phyloP scores from a whole-genome alignment of 2,329 filamentous ascomycete species.

The Nothopassalora personata region DNA sequence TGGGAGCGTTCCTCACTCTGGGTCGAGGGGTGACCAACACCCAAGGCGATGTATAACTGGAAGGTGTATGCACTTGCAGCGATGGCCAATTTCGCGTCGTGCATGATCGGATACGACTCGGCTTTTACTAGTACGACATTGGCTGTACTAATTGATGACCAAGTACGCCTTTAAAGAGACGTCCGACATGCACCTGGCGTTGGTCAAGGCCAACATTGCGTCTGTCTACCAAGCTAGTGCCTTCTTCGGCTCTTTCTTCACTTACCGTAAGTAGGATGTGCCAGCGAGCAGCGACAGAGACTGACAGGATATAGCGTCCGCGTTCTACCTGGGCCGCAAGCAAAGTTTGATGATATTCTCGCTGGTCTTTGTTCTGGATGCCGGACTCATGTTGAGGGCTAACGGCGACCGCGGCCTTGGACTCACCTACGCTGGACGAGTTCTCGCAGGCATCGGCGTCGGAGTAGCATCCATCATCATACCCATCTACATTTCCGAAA shows the following conservation, averaged over 20 bases:
- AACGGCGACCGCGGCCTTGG: constrained; percentile 57
- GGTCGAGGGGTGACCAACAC: constrained; percentile 47
- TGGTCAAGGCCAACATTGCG: constrained; percentile 70
- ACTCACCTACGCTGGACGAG: constrained; percentile 52
- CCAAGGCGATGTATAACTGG: constrained; percentile 57
- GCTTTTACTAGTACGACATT: constrained; percentile 74
- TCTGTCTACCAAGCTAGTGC: constrained; percentile 77
- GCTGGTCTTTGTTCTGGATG: constrained; percentile 62
- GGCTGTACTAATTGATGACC: constrained; percentile 61
- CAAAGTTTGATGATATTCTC: constrained; percentile 58
- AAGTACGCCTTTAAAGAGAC: constrained; percentile 62
- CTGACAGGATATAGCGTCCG: constrained; percentile 39
- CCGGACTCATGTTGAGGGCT: constrained; percentile 66
- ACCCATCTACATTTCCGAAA: constrained; percentile 57
- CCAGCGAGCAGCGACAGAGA: background rate
- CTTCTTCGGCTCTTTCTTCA: constrained; percentile 72
- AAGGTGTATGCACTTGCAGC: constrained; percentile 51
- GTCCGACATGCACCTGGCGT: constrained; percentile 44
- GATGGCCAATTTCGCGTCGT: constrained; percentile 53
- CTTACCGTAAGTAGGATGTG: constrained; percentile 44
- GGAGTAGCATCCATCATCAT: constrained; percentile 52
- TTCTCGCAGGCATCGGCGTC: constrained; percentile 53
- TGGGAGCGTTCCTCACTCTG: constrained; percentile 34
- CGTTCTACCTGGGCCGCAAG: constrained; percentile 63
- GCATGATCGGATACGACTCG: constrained; percentile 40